Conservation (phyloP, 192 early-diverging fungal genomes). For the Helicostylum pulchrum region DNA sequence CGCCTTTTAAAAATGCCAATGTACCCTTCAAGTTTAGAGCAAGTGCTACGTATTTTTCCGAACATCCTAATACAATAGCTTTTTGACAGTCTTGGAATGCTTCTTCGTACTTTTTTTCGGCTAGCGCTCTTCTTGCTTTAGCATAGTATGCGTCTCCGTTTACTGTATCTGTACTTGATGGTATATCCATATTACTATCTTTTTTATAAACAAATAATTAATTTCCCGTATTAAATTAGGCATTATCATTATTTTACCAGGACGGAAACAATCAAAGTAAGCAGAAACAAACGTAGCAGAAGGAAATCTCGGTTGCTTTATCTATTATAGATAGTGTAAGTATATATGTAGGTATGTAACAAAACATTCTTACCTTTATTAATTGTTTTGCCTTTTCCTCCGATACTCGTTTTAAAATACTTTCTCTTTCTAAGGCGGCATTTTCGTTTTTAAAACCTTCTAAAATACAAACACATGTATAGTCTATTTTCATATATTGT, state of each 20-base stretch:
- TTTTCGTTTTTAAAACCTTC: constrained; percentile 90
- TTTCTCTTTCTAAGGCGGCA: constrained; percentile 77
- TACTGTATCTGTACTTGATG: constrained; percentile 19
- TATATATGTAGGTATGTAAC: background rate
- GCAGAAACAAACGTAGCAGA: constrained; percentile 87
- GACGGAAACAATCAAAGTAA: constrained; percentile 90
- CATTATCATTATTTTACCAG: constrained; percentile 23
- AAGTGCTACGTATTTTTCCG: constrained; percentile 46
- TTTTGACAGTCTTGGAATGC: constrained; percentile 61
- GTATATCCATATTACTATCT: constrained; percentile 6
- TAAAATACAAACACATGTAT: constrained; percentile 87
- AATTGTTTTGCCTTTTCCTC: constrained; percentile 74
- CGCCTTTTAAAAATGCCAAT: constrained; percentile 84
- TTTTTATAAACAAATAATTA: background rate
- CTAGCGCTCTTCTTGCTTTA: constrained; percentile 49
- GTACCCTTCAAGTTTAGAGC: constrained; percentile 86
- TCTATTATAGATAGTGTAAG: constrained; percentile 16
- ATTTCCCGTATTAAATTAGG: background rate
- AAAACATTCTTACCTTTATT: constrained; percentile 38
- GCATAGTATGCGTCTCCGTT: constrained; percentile 51
- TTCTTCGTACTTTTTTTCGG: constrained; percentile 52
- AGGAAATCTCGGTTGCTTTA: constrained; percentile 62
- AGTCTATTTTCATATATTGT: constrained; percentile 49
- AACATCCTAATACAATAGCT: constrained; percentile 58
- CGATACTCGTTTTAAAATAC: constrained; percentile 80